Evolutionary conservation across 148 eudicot genomes (phyloP).

Genomic region (Chenopodium album): DNA sequence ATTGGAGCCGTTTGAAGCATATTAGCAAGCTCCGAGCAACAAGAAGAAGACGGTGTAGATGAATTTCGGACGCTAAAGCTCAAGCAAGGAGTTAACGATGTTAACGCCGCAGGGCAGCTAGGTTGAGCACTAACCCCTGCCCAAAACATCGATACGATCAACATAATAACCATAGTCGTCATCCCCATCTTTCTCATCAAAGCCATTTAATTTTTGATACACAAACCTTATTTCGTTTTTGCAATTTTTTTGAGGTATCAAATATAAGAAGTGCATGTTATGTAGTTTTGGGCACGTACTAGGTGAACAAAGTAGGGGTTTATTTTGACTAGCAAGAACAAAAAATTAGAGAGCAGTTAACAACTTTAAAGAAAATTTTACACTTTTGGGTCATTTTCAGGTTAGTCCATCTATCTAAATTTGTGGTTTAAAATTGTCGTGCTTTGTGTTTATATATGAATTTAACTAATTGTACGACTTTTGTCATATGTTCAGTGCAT

Average conservation of each 20-base stretch:
- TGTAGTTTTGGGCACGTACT: not conserved
- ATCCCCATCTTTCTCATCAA: not conserved
- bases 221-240: not conserved
- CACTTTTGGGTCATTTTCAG: slow-evolving; percentile 8
- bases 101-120: slow-evolving; percentile 26
- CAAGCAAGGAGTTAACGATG: slow-evolving; percentile 40
- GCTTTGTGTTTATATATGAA: not conserved
- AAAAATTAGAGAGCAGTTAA: not conserved
- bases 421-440: slow-evolving; percentile 17
- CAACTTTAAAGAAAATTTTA: not conserved
- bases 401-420: not conserved
- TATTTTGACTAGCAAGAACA: slow-evolving; percentile 3
- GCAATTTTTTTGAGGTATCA: not conserved
- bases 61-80: slow-evolving; percentile 31
- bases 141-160: not conserved
- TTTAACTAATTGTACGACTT: not conserved
- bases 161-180: not conserved
- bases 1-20: slow-evolving; percentile 42
- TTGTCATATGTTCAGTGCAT: not conserved
- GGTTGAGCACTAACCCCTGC: slow-evolving; percentile 20
- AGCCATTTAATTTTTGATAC: slow-evolving; percentile 7
- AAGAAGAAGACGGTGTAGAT: slow-evolving; percentile 42
- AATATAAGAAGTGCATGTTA: not conserved
- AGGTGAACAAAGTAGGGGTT: slow-evolving; percentile 19
- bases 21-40: slow-evolving; percentile 45